phyloP scores from a whole-genome alignment of 441 rosid species.

The Croton laevigatus region DNA sequence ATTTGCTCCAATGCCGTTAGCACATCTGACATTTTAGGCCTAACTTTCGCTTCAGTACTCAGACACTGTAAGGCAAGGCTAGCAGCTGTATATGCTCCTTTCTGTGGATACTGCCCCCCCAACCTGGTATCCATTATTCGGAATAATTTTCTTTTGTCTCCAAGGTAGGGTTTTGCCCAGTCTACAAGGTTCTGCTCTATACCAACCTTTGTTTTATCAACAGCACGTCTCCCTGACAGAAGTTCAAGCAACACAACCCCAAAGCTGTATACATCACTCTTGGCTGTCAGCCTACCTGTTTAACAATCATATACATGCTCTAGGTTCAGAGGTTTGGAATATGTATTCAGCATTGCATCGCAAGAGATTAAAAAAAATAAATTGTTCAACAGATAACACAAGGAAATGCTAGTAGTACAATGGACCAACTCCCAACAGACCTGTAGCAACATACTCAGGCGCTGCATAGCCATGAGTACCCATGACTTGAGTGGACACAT shows the following conservation, averaged over 20 bases:
- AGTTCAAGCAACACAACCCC: slow-evolving; percentile 86
- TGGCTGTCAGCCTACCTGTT: slow-evolving; percentile 69
- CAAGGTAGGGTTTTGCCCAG: slow-evolving; percentile 79
- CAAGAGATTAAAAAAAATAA: slow-evolving; percentile 3
- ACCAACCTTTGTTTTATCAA: slow-evolving; percentile 64
- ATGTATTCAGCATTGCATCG: not conserved
- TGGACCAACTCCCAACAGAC: slow-evolving; percentile 31
- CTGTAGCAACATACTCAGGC: slow-evolving; percentile 85
- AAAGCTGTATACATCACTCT: slow-evolving; percentile 84
- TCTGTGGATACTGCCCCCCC: slow-evolving; percentile 74
- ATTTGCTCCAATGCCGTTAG: slow-evolving; percentile 43
- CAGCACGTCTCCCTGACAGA: slow-evolving; percentile 68
- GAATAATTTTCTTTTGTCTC: slow-evolving; percentile 64
- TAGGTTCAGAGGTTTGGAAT: not conserved
- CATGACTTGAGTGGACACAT: slow-evolving; percentile 86
- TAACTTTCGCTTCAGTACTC: slow-evolving; percentile 40
- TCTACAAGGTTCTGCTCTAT: slow-evolving; percentile 77
- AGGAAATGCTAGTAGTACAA: not conserved
- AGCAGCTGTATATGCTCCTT: slow-evolving; percentile 56
- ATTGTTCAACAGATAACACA: slow-evolving; percentile 4
- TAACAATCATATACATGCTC: slow-evolving; percentile 16
- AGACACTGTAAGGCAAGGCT: slow-evolving; percentile 55
- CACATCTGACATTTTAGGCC: slow-evolving; percentile 70
- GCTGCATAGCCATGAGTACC: slow-evolving; percentile 94
- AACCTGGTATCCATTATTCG: slow-evolving; percentile 64